Evolutionary conservation across 805 yeast genomes (phyloP).

Genomic region (Millerozyma miso): DNA sequence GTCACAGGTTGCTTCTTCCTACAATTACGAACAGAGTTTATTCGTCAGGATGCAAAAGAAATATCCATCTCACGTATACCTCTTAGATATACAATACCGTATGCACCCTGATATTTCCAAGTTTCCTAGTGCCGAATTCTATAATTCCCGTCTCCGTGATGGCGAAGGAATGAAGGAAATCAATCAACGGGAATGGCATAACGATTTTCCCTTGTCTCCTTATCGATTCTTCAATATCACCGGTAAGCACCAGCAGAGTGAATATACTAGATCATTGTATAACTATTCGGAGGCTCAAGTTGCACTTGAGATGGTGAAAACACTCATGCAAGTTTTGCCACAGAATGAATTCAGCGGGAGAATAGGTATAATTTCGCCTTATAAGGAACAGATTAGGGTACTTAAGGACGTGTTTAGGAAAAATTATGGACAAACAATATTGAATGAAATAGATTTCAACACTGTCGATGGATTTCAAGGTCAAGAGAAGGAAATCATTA

Average conservation of each 20-base stretch:
- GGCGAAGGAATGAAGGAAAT: constrained; percentile 66
- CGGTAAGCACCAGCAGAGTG: constrained; percentile 61
- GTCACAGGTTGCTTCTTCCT: constrained; percentile 79
- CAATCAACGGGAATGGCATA: constrained; percentile 77
- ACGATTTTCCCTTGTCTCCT: constrained; percentile 53
- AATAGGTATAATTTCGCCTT: constrained; percentile 92
- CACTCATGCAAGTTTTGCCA: constrained; percentile 47
- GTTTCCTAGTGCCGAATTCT: constrained; percentile 85
- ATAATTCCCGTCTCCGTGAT: constrained; percentile 65
- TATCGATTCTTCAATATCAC: constrained; percentile 71
- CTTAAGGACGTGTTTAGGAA: constrained; percentile 54
- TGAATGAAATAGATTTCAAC: constrained; percentile 74
- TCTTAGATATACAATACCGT: constrained; percentile 90
- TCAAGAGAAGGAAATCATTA: constrained; percentile 91
- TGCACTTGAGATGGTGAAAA: constrained; percentile 60
- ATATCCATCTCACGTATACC: constrained; percentile 55
- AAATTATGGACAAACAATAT: constrained; percentile 59
- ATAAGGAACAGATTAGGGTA: constrained; percentile 75
- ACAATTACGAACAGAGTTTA: constrained; percentile 82
- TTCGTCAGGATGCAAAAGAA: constrained; percentile 88
- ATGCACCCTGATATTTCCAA: constrained; percentile 91
- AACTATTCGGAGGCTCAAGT: constrained; percentile 70
- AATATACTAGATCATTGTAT: constrained; percentile 62
- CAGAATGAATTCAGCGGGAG: constrained; percentile 57
- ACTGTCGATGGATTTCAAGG: constrained; percentile 92